Percentiles rank a stretch among this genome's conserved stretches.
phyloP scores from a whole-genome alignment of 208 protist species.

The Leishmania guyanensis region DNA sequence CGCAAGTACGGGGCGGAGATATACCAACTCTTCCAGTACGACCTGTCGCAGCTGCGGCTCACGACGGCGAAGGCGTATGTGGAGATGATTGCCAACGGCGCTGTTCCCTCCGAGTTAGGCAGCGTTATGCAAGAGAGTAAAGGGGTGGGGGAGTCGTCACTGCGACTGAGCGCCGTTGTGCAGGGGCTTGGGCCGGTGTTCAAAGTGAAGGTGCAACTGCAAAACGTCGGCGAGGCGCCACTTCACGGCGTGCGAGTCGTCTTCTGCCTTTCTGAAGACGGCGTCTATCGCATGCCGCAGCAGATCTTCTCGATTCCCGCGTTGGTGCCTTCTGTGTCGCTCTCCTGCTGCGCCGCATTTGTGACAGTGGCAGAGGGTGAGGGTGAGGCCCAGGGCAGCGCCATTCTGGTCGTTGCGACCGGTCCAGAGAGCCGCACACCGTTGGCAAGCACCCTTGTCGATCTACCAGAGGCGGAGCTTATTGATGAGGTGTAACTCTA shows the following conservation, averaged over 20 bases:
- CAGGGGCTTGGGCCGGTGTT: conserved; percentile 93
- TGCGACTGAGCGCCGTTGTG: conserved; percentile 67
- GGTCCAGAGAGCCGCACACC: conserved; percentile 26
- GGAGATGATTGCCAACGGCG: conserved; percentile 17
- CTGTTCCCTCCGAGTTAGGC: conserved; percentile 26
- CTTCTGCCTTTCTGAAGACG: conserved; percentile 50
- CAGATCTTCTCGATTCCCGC: conserved; percentile 58
- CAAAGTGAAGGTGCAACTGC: conserved; percentile 79
- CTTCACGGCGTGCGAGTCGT: conserved; percentile 66
- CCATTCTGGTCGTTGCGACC: conserved; percentile 61
- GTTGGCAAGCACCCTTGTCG: conserved; percentile 72
- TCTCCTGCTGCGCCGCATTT: conserved; percentile 55
- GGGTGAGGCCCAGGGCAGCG: conserved; percentile 59
- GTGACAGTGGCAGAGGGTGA: conserved; percentile 70
- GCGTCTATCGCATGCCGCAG: conserved; percentile 63
- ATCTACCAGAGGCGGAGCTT: conserved; percentile 78
- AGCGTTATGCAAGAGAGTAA: conserved; percentile 34
- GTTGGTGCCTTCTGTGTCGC: conserved; percentile 67
- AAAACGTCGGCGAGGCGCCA: conserved; percentile 69
- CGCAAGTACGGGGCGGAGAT: conserved; percentile 82
- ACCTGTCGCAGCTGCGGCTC: conserved; percentile 90
- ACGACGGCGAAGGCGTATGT: conserved; percentile 89
- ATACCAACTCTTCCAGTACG: conserved; percentile 92
- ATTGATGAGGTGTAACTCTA: conserved; percentile 43
- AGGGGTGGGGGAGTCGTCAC: conserved; percentile 24